A percentile compares a stretch with the other conserved stretches of the same genome.
phyloP scores from a whole-genome alignment of 176 grass and related monocot genomes.

The Ampelocalamus luodianensis region DNA sequence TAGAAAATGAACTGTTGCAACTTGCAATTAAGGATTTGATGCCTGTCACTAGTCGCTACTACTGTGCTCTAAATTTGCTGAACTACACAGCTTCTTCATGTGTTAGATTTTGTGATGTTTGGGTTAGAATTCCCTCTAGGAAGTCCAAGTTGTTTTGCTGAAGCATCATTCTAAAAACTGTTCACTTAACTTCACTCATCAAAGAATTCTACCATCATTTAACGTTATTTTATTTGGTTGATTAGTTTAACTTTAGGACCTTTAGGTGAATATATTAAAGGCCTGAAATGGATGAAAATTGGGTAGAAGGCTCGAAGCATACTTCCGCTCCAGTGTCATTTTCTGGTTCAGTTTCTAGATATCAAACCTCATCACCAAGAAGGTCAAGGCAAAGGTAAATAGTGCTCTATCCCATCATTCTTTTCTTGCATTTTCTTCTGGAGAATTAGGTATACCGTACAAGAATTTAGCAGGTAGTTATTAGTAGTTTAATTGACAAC shows the following conservation, averaged over 20 bases:
- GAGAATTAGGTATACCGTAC: not conserved
- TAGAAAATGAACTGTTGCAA: not conserved
- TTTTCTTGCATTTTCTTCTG: slow-evolving; percentile 16
- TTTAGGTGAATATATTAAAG: slow-evolving; percentile 33
- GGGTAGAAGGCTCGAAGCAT: slow-evolving; percentile 42
- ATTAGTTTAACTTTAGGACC: slow-evolving; percentile 28
- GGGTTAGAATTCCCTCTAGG: slow-evolving; percentile 3
- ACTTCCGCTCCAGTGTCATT: slow-evolving; percentile 31
- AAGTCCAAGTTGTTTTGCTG: slow-evolving; percentile 11
- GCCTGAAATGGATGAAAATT: slow-evolving; percentile 50
- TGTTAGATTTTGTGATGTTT: slow-evolving; percentile 20
- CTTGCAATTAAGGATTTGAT: slow-evolving; percentile 21
- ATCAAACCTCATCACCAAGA: slow-evolving; percentile 22
- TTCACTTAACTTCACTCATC: slow-evolving; percentile 21
- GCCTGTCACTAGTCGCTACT: not conserved
- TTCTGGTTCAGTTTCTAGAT: slow-evolving; percentile 36
- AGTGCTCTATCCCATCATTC: slow-evolving; percentile 2
- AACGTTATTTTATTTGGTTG: slow-evolving; percentile 6
- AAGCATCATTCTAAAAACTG: not conserved
- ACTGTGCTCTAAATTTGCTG: not conserved
- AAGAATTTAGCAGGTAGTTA: not conserved
- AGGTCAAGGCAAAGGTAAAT: slow-evolving; percentile 47
- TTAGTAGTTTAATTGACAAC: slow-evolving; percentile 8
- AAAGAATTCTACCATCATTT: slow-evolving; percentile 9
- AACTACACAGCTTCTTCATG: not conserved